Conservation (phyloP, 2,329 filamentous ascomycete species). For the Chaetomium sp. region DNA sequence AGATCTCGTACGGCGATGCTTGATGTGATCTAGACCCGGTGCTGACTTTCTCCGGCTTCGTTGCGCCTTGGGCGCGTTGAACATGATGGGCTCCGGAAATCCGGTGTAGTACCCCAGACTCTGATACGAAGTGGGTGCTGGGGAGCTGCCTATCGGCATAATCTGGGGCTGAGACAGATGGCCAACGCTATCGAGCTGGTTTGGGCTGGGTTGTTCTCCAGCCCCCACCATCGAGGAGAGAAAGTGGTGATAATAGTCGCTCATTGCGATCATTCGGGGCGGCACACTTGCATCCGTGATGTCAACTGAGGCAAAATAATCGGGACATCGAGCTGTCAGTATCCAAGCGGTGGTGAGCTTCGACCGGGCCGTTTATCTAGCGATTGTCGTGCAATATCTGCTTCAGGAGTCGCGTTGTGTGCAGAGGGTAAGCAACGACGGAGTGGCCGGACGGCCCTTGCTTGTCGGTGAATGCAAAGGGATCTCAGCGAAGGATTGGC, state of each 20-base stretch:
- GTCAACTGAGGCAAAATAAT: no score
- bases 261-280: conserved; percentile 38
- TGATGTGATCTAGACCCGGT: conserved; percentile 62
- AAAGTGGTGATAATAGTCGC: conserved; percentile 52
- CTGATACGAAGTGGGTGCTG: conserved; percentile 39
- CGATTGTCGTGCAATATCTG: no score
- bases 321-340: no score
- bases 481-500: no score
- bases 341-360: no score
- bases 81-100: conserved; percentile 44
- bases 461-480: no score
- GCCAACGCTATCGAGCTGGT: conserved; percentile 35
- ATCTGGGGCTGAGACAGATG: conserved; percentile 30
- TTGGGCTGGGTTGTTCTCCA: conserved; percentile 32
- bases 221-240: conserved; percentile 46
- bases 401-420: no score
- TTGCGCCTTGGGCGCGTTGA: conserved; percentile 42
- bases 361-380: no score
- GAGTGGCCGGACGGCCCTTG: no score
- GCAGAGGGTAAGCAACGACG: no score
- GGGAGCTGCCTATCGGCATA: conserved; percentile 28
- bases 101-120: conserved; percentile 44
- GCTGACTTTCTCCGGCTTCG: conserved; percentile 47
- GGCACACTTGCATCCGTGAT: no score
- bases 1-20: conserved; percentile 87